Evolutionary conservation across 306 rosid species (phyloP), one percentile per base, ranked within the genome.

Genomic region (Dryas octopetala): DNA sequence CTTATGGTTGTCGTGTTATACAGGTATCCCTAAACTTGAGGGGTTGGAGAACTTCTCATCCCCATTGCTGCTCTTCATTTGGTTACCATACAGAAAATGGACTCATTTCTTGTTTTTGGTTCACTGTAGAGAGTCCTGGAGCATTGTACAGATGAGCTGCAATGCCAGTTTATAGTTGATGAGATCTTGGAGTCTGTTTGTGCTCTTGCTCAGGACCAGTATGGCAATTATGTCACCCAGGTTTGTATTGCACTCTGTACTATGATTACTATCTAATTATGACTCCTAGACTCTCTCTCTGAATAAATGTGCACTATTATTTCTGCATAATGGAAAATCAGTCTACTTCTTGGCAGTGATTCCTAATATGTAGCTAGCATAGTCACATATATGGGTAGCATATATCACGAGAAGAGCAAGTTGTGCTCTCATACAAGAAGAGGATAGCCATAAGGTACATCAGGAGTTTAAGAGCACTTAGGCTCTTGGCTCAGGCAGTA

Each of bases 1-100:
- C 92, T 8, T 90, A 90, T 80, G 96, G 96, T 59, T 90, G 92
- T 74, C 92, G 96, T 61, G 96, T 88, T 74, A 81, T 90, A 71
- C 96, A 90, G 92, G 96, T 89, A 85, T 59, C 57, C 15, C n/a
- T 40, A 32, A 23, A 66, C 32, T 57, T 62, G 47, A 70, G 49
- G 45, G 58, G 32, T 52, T 73, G 65, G 7, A 11, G 12, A 62
- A 62, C 50, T 70, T 52, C 6, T 73, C 38, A 59, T 46, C n/a
- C 48, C 54, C 70, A 62, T 50, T 40, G 48, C 71, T 26, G 6
- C 41, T 43, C 65, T 53, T 75, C 4, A 43, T 57, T 38, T 1
- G 51, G 50, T 62, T 62, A 9, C 28, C 9, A 32, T 32, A 14
- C 58, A 26, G 47, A 28, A 12, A 19, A 26, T 60, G 47, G 6